Evolutionary conservation across 345 rosid genomes (phyloP).

Genomic region (Melastoma malabathricum): DNA sequence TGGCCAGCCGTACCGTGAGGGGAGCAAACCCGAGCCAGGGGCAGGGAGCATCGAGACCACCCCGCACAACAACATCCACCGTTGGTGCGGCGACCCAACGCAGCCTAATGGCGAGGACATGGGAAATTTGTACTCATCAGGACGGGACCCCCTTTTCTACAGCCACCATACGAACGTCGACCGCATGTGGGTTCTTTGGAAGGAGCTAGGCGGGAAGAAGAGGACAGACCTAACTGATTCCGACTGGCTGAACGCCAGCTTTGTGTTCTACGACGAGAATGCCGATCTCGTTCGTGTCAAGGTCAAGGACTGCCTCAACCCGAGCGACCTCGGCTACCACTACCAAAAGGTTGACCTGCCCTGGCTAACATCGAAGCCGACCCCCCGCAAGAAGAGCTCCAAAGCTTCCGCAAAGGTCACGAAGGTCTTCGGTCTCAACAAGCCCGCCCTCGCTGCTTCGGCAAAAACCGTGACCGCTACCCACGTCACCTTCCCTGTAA

Average conservation of each 20-base stretch:
- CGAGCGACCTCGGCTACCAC: constrained; percentile 18
- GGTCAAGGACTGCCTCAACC: constrained; percentile 37
- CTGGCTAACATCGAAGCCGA: constrained; percentile 38
- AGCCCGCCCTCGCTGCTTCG: too few species aligned
- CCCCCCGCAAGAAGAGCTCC: constrained; percentile 17
- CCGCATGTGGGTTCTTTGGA: constrained; percentile 54
- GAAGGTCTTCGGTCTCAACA: background rate
- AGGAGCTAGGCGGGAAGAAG: constrained; percentile 30
- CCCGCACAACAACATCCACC: constrained; percentile 39
- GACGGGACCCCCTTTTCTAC: constrained; percentile 44
- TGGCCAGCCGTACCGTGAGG: constrained; percentile 33
- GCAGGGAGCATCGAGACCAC: constrained; percentile 36
- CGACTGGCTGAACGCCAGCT: constrained; percentile 41
- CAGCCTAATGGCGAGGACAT: constrained; percentile 42
- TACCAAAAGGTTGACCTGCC: constrained; percentile 42
- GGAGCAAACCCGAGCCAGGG: constrained; percentile 36
- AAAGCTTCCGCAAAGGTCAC: constrained; percentile 6
- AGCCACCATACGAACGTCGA: constrained; percentile 49
- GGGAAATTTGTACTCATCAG: constrained; percentile 58
- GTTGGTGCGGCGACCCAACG: constrained; percentile 36
- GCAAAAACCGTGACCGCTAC: too few species aligned
- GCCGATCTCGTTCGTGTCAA: constrained; percentile 39
- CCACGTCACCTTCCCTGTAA: constrained; percentile 17
- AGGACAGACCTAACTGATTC: constrained; percentile 28
- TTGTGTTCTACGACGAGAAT: constrained; percentile 52